phyloP scores from a whole-genome alignment of 106 monocot species.

The Vanilla planifolia region DNA sequence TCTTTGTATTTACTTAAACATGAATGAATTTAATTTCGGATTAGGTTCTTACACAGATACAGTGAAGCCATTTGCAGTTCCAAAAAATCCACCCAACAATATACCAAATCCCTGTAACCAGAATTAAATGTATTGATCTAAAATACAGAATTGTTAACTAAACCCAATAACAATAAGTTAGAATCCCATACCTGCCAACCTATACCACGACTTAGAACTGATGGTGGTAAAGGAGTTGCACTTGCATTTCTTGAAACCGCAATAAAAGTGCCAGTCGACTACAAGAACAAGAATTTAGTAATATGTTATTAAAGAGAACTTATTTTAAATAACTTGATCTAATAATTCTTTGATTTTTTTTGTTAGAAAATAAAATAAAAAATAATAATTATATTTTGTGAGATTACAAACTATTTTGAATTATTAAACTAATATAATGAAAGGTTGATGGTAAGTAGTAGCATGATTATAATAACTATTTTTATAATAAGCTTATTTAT shows the following conservation, averaged over 20 bases:
- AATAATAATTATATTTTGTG: too few relatives aligned
- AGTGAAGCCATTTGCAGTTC: conserved; percentile 56
- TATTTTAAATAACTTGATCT: too few relatives aligned
- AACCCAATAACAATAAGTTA: not conserved
- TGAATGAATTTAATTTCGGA: not conserved
- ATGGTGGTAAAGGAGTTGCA: conserved; percentile 70
- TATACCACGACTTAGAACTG: conserved; percentile 68
- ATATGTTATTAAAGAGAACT: too few relatives aligned
- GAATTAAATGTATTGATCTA: not conserved
- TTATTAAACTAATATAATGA: not conserved
- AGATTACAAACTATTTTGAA: too few relatives aligned
- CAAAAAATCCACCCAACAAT: conserved; percentile 56
- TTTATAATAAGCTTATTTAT: too few relatives aligned
- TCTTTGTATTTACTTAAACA: not conserved
- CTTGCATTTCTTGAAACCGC: conserved; percentile 57
- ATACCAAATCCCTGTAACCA: conserved; percentile 47
- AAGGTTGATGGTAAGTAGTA: not conserved
- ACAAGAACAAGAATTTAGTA: too few relatives aligned
- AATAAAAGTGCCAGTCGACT: conserved; percentile 65
- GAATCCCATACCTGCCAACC: conserved; percentile 56
- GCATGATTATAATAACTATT: not conserved
- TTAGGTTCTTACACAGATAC: conserved; percentile 79
- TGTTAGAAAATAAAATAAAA: too few relatives aligned
- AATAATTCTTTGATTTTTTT: too few relatives aligned
- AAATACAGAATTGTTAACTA: not conserved